phyloP scores from a whole-genome alignment of 1,284 basidiomycete genomes.

The Vanrija sp. region DNA sequence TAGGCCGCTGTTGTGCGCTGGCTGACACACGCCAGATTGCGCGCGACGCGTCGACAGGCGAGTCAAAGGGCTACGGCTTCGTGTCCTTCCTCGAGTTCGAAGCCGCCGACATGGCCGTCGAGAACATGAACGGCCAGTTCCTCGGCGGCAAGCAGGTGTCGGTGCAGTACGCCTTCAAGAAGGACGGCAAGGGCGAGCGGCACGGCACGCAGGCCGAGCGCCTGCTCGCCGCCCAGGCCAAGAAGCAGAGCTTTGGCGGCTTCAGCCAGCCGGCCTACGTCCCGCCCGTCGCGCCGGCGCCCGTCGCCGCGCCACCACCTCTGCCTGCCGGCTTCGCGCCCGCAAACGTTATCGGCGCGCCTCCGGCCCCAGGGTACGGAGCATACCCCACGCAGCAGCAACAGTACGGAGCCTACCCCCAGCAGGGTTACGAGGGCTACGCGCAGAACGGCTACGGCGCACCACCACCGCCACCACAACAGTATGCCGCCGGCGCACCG shows the following conservation, averaged over 20 bases:
- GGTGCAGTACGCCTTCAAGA: slow-evolving; percentile 97
- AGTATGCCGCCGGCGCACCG: slow-evolving; percentile 17
- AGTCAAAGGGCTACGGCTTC: slow-evolving; percentile 94
- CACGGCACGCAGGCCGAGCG: slow-evolving; percentile 95
- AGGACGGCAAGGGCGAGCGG: slow-evolving; percentile 95
- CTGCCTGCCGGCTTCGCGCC: slow-evolving; percentile 51
- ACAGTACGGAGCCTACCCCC: slow-evolving; percentile 17
- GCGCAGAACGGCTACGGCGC: slow-evolving; percentile 11
- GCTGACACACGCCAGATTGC: slow-evolving; percentile 62
- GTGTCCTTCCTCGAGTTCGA: slow-evolving; percentile 97
- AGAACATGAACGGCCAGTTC: slow-evolving; percentile 95
- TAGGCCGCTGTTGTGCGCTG: slow-evolving; percentile 8
- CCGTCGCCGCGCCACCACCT: slow-evolving; percentile 12
- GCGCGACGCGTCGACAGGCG: slow-evolving; percentile 75
- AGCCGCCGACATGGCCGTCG: slow-evolving; percentile 90
- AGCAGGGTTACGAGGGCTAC: slow-evolving; percentile 16
- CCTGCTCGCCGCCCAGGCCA: slow-evolving; percentile 87
- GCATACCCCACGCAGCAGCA: not conserved
- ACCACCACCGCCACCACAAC: slow-evolving; percentile 10
- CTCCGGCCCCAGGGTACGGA: slow-evolving; percentile 13
- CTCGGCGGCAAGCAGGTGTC: slow-evolving; percentile 96
- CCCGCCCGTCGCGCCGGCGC: slow-evolving; percentile 51
- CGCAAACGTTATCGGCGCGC: slow-evolving; percentile 16
- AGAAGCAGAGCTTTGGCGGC: slow-evolving; percentile 51
- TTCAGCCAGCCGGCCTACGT: slow-evolving; percentile 41